Conservation (phyloP, 2,329 filamentous ascomycete species). For the Fusarium sulawesiense region DNA sequence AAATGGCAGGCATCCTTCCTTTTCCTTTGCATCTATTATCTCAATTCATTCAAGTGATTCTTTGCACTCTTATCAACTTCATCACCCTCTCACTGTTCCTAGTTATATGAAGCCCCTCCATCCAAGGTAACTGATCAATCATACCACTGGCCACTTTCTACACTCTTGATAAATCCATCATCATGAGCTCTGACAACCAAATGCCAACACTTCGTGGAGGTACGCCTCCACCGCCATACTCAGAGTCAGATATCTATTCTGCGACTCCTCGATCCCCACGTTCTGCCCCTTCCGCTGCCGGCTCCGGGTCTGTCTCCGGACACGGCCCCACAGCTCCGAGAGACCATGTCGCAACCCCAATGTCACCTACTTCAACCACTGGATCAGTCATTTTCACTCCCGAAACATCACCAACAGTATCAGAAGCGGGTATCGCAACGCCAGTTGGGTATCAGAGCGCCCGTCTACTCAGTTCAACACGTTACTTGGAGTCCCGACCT, state of each 20-base stretch:
- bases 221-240: constrained; percentile 66
- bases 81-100: not conserved
- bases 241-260: constrained; percentile 67
- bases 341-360: constrained; percentile 53
- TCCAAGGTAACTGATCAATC: not conserved
- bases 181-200: constrained; percentile 24
- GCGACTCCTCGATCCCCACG: constrained; percentile 50
- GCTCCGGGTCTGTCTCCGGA: constrained; percentile 40
- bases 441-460: constrained; percentile 33
- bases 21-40: not conserved
- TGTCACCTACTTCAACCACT: constrained; percentile 56
- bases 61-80: not conserved
- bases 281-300: not conserved
- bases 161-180: constrained; percentile 35
- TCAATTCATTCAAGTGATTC: not conserved
- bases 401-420: constrained; percentile 58
- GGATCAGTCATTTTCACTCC: constrained; percentile 64
- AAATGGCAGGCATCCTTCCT: constrained; percentile 9
- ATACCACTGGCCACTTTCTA: not conserved
- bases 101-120: not conserved
- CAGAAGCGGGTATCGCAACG: constrained; percentile 19
- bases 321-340: constrained; percentile 45
- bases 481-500: constrained; percentile 62
- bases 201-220: constrained; percentile 48
- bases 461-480: constrained; percentile 40